A percentile compares a stretch with the other conserved stretches of the same genome.
Evolutionary conservation across 2,329 filamentous ascomycete species (phyloP).

Genomic region (Fusarium multiceps): DNA sequence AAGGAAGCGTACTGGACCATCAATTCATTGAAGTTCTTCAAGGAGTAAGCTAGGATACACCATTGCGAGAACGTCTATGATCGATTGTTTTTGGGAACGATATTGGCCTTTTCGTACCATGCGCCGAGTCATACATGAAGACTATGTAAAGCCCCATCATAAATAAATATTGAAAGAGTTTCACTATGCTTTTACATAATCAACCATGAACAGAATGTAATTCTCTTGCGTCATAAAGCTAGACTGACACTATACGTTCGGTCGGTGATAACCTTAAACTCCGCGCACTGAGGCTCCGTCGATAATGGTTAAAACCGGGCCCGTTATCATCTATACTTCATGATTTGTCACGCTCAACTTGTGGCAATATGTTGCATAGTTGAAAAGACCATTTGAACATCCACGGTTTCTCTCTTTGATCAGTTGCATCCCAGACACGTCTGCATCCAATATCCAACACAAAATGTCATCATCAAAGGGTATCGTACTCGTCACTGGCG

Average conservation of each 20-base stretch:
- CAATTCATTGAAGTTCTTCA: constrained; percentile 17
- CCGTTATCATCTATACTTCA: not conserved
- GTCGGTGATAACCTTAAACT: not conserved
- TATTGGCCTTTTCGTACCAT: not conserved
- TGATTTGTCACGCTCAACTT: not conserved
- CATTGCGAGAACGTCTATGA: not conserved
- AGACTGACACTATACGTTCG: not conserved
- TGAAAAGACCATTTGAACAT: too few relatives aligned
- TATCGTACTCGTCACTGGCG: constrained; percentile 19
- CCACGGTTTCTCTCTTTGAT: too few relatives aligned
- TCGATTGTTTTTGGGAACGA: too few relatives aligned
- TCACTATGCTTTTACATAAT: not conserved
- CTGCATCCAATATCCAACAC: not conserved
- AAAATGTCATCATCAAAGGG: constrained; percentile 13
- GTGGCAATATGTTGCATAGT: not conserved
- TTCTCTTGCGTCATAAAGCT: not conserved
- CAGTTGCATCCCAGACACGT: too few relatives aligned
- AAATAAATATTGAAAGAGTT: too few relatives aligned
- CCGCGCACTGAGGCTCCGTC: not conserved
- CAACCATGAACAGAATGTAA: accelerated
- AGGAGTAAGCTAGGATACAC: constrained; percentile 4
- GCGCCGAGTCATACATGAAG: not conserved
- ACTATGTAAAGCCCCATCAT: too few relatives aligned
- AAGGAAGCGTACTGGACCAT: constrained; percentile 16
- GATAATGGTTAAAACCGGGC: not conserved